Percentiles rank a stretch among this genome's conserved stretches.
These are phyloP conservation scores for Sutorius australiensis DNA, from an alignment of 768 basidiomycete species.

Conservation along the genomic window DNA sequence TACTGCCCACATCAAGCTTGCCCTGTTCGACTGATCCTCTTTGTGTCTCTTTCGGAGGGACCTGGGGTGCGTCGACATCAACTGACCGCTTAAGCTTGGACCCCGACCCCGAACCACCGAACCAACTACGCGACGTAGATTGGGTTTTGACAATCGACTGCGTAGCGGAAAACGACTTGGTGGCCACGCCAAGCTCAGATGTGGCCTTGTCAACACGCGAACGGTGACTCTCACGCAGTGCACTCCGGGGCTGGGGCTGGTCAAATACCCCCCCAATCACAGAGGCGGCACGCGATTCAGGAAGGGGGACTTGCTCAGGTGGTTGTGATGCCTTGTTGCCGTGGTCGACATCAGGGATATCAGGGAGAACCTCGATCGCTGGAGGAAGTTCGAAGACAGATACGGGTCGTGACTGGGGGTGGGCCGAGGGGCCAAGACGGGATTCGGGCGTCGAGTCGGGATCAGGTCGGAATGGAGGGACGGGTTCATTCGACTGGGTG, in stretches of 20 bases:
- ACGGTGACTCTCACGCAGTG: slow-evolving; percentile 10
- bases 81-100: slow-evolving; percentile 4
- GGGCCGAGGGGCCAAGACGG: not conserved
- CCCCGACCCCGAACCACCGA: not conserved
- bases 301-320: slow-evolving; percentile 24
- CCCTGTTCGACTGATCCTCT: not conserved
- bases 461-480: slow-evolving; percentile 4
- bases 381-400: slow-evolving; percentile 14
- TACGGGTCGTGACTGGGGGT: slow-evolving; percentile 9
- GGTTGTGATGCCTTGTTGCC: not conserved
- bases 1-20: slow-evolving; percentile 2
- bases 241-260: slow-evolving; percentile 18
- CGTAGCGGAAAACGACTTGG: slow-evolving; percentile 6
- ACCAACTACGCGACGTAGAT: slow-evolving; percentile 5
- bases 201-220: slow-evolving; percentile 14
- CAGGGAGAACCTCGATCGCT: slow-evolving; percentile 5
- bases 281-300: slow-evolving; percentile 30
- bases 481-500: slow-evolving; percentile 3
- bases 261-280: slow-evolving; percentile 27
- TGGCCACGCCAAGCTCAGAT: slow-evolving; percentile 24
- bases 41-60: slow-evolving; percentile 4
- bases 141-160: not conserved
- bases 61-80: not conserved
- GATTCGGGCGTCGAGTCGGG: slow-evolving; percentile 4
- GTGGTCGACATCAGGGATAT: slow-evolving; percentile 19